Evolutionary conservation across 73 alveolate genomes (phyloP).

Genomic region (Paramecium sonneborni): DNA sequence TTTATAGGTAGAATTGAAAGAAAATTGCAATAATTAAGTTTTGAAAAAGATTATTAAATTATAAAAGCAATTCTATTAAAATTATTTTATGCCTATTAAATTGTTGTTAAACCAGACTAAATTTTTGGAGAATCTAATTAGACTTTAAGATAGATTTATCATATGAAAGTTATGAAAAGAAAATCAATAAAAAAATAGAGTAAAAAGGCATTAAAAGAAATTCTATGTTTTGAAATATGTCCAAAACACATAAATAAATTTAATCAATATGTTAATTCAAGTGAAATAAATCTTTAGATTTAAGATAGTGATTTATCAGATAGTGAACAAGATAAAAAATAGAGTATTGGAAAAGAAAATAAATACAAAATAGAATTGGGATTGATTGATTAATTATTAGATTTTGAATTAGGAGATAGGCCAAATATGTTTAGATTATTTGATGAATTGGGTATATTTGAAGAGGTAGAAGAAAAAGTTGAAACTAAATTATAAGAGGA

Average conservation of each 20-base stretch:
- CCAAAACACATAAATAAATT: slow-evolving; percentile 1
- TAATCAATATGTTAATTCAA: not conserved
- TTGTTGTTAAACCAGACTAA: not conserved
- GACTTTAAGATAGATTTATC: not conserved
- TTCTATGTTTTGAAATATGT: not conserved
- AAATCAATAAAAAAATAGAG: not conserved
- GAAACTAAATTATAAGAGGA: not conserved
- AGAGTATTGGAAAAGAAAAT: not conserved
- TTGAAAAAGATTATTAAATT: not conserved
- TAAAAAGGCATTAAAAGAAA: not conserved
- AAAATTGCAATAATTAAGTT: not conserved
- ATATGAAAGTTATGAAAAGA: not conserved
- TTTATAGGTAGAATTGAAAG: not conserved
- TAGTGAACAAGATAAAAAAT: not conserved
- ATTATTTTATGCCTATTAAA: not conserved
- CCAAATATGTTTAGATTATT: not conserved
- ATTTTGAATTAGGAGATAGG: not conserved
- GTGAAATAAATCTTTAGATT: not conserved
- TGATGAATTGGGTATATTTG: slow-evolving; percentile 18
- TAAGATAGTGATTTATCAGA: not conserved
- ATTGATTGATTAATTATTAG: not conserved
- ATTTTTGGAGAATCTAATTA: not conserved
- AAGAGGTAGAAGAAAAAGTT: not conserved
- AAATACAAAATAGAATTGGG: not conserved
- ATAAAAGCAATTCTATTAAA: not conserved